Percentiles rank a stretch among this genome's conserved stretches.
These are phyloP conservation scores for Pelargonium fulgidum DNA, from an alignment of 441 rosid species.

Conservation along the genomic window DNA sequence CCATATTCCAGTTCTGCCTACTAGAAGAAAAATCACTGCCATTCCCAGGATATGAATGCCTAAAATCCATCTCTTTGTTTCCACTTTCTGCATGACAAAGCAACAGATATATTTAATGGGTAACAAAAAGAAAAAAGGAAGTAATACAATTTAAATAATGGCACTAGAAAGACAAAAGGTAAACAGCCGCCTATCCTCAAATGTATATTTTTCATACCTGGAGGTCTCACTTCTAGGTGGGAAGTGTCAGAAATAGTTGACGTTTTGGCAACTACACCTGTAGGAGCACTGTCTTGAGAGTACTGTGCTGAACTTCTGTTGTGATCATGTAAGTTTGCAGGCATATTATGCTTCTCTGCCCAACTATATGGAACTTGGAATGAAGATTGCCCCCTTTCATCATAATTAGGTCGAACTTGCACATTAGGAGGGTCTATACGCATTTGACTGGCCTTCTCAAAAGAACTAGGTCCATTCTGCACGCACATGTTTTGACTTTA, in stretches of 20 bases:
- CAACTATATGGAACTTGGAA: constrained; percentile 14
- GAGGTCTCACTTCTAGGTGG: constrained; percentile 31
- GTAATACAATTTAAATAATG: not conserved
- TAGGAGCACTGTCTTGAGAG: constrained; percentile 27
- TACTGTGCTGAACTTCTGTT: constrained; percentile 29
- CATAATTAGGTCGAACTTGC: constrained; percentile 21
- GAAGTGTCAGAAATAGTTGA: constrained; percentile 23
- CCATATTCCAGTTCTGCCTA: constrained; percentile 61
- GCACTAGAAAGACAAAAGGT: not conserved
- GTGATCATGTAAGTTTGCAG: too few species aligned
- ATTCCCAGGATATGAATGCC: constrained; percentile 35
- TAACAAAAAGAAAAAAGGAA: constrained; percentile 11
- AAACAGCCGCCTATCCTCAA: constrained; percentile 3
- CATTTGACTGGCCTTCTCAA: constrained; percentile 40
- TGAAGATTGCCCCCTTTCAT: constrained; percentile 31
- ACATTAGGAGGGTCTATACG: constrained; percentile 32
- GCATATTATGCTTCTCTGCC: constrained; percentile 32
- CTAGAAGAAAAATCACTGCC: constrained; percentile 29
- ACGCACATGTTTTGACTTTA: constrained; percentile 16
- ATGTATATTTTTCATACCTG: constrained; percentile 35
- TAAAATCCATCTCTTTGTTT: constrained; percentile 31
- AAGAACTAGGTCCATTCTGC: constrained; percentile 65
- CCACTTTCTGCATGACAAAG: constrained; percentile 36
- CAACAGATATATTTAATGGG: constrained; percentile 10
- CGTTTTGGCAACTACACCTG: constrained; percentile 22